Conservation (phyloP, 768 basidiomycete species). For the Lanmaoa rubissima region DNA sequence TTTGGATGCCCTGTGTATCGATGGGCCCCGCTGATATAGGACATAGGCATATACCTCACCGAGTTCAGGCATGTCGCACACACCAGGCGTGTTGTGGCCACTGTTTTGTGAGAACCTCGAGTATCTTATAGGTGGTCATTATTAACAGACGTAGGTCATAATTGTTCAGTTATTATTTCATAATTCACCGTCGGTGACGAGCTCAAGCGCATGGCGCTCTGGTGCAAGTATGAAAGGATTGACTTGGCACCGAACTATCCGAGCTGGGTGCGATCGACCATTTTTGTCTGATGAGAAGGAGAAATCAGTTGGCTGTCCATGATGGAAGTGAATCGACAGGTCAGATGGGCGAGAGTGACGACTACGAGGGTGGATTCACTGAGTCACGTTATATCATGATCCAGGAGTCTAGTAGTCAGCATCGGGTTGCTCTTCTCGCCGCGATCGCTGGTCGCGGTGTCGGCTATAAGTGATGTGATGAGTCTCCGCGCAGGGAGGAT, state of each 20-base stretch:
- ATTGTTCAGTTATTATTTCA: not conserved
- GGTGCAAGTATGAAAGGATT: no score
- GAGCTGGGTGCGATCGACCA: no score
- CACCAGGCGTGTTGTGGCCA: conserved; percentile 71
- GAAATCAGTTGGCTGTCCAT: not conserved
- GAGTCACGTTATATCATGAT: no score
- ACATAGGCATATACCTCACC: conserved; percentile 75
- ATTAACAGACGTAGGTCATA: conserved; percentile 12
- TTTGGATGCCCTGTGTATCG: conserved; percentile 1
- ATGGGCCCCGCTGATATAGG: not conserved
- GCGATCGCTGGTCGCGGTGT: no score
- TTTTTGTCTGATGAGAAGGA: not conserved
- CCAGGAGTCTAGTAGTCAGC: no score
- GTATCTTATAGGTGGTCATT: not conserved
- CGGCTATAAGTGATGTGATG: not conserved
- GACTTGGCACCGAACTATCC: no score
- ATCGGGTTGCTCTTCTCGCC: no score
- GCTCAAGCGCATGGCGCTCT: not conserved
- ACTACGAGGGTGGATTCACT: no score
- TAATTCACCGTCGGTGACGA: not conserved
- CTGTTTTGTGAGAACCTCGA: conserved; percentile 59
- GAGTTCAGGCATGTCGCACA: conserved; percentile 77
- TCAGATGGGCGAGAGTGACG: not conserved
- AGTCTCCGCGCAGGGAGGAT: not conserved
- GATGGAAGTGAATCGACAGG: not conserved